Evolutionary conservation across 495 filamentous ascomycete genomes (phyloP).

Genomic region (Penicillium atrosanguineum): DNA sequence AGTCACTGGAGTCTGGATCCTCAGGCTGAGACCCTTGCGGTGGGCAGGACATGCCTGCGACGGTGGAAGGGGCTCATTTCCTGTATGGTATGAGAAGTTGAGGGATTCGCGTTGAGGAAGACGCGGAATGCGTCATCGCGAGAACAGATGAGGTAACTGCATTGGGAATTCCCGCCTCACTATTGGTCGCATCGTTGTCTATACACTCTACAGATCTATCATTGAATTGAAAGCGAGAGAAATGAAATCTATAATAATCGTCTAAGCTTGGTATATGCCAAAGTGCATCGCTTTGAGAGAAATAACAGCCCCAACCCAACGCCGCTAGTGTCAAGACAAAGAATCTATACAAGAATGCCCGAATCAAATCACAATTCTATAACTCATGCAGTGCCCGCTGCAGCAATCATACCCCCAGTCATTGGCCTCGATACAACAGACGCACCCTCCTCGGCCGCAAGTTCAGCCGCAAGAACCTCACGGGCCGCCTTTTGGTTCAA

Average conservation of each 20-base stretch:
- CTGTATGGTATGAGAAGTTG: slow-evolving; percentile 9
- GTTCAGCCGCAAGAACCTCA: slow-evolving; percentile 42
- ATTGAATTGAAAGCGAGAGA: not conserved
- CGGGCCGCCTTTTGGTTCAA: slow-evolving; percentile 73
- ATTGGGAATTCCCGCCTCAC: slow-evolving; percentile 3
- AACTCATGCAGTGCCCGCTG: slow-evolving; percentile 26
- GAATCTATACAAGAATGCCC: slow-evolving; percentile 15
- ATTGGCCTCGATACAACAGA: slow-evolving; percentile 2
- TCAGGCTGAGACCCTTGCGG: slow-evolving; percentile 14
- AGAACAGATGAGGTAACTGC: not conserved
- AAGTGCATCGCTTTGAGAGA: slow-evolving; percentile 17
- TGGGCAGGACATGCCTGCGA: slow-evolving; percentile 43
- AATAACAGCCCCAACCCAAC: slow-evolving; percentile 1
- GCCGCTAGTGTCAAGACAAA: slow-evolving; percentile 7
- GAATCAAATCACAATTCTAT: not conserved
- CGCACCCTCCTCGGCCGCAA: slow-evolving; percentile 17
- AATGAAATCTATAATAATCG: slow-evolving; percentile 11
- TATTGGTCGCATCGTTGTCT: not conserved
- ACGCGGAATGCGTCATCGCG: slow-evolving; percentile 15
- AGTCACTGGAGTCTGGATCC: slow-evolving; percentile 44
- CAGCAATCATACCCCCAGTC: slow-evolving; percentile 12
- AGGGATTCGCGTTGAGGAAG: not conserved
- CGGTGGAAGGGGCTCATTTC: slow-evolving; percentile 18
- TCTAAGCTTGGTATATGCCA: slow-evolving; percentile 19
- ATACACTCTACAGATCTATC: not conserved